Percentiles rank a stretch among this genome's conserved stretches.
Conservation (phyloP, 768 basidiomycete genomes). For the Trametes coccinea region DNA sequence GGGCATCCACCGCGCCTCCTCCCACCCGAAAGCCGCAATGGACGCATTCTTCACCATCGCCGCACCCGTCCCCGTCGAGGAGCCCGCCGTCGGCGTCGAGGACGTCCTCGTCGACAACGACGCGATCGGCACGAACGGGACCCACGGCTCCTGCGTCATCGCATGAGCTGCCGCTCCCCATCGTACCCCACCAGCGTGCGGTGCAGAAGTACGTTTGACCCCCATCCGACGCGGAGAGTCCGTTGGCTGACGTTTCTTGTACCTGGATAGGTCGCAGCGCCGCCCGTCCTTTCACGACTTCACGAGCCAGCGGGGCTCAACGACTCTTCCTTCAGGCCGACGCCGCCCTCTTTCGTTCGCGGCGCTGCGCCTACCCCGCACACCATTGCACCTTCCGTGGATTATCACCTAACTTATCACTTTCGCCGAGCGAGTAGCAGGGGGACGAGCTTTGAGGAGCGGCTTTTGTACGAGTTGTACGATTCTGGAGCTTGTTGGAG, state of each 20-base stretch:
- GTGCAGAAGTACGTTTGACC: too few species aligned
- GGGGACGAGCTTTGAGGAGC: too few species aligned
- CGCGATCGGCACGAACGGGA: constrained; percentile 2
- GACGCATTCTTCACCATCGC: constrained; percentile 25
- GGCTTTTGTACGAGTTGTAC: too few species aligned
- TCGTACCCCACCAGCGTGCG: not conserved
- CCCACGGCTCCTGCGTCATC: constrained; percentile 16
- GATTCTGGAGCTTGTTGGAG: too few species aligned
- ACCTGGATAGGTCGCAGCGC: too few species aligned
- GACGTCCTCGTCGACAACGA: constrained; percentile 18
- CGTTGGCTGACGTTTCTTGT: too few species aligned
- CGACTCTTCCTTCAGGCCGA: not conserved
- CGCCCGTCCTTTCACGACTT: too few species aligned
- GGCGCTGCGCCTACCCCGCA: too few species aligned
- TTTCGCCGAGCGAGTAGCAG: not conserved
- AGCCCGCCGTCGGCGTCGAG: constrained; percentile 10
- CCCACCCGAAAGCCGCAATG: constrained; percentile 10
- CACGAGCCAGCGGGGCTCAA: not conserved
- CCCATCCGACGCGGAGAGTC: too few species aligned
- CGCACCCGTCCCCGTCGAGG: constrained; percentile 16
- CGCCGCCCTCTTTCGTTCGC: not conserved
- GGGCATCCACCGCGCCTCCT: not conserved
- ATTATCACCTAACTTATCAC: constrained; percentile 4
- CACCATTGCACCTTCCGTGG: not conserved
- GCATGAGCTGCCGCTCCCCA: constrained; percentile 4